Conservation (phyloP, 208 protist genomes). For the Leishmania aethiopica region DNA sequence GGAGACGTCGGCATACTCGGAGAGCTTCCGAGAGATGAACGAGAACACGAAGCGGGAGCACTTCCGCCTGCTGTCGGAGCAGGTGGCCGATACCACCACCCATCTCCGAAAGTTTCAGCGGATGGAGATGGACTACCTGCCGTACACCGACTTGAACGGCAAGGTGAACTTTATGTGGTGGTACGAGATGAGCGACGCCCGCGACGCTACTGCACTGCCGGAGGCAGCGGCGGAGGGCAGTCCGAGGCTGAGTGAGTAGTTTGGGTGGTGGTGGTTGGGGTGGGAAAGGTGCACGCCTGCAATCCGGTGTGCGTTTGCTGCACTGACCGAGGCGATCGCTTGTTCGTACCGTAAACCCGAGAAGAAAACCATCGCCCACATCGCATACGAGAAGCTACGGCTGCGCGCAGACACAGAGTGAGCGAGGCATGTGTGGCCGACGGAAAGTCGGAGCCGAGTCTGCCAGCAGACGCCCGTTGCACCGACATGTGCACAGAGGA, state of each 20-base stretch:
- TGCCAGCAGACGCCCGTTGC: not conserved
- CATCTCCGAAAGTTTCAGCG: constrained; percentile 81
- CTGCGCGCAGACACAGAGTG: not conserved
- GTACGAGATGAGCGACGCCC: constrained; percentile 81
- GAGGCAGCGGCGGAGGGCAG: constrained; percentile 15
- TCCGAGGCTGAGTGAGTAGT: constrained; percentile 31
- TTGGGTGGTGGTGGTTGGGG: not conserved
- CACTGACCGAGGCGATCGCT: not conserved
- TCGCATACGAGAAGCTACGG: not conserved
- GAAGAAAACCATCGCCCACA: not conserved
- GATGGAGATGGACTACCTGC: constrained; percentile 90
- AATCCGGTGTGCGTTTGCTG: not conserved
- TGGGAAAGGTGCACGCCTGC: not conserved
- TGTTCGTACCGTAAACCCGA: not conserved
- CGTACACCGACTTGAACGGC: constrained; percentile 92
- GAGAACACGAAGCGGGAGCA: constrained; percentile 69
- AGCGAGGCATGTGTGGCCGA: not conserved
- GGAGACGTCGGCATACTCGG: constrained; percentile 66
- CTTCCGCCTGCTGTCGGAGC: constrained; percentile 55
- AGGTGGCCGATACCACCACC: constrained; percentile 70
- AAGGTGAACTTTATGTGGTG: constrained; percentile 95
- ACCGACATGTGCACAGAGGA: not conserved
- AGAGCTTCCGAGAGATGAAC: constrained; percentile 74
- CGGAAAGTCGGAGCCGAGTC: not conserved
- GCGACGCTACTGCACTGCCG: constrained; percentile 40